Evolutionary conservation across 2,329 filamentous ascomycete genomes (phyloP).

Genomic region (Epichloe amarillans): DNA sequence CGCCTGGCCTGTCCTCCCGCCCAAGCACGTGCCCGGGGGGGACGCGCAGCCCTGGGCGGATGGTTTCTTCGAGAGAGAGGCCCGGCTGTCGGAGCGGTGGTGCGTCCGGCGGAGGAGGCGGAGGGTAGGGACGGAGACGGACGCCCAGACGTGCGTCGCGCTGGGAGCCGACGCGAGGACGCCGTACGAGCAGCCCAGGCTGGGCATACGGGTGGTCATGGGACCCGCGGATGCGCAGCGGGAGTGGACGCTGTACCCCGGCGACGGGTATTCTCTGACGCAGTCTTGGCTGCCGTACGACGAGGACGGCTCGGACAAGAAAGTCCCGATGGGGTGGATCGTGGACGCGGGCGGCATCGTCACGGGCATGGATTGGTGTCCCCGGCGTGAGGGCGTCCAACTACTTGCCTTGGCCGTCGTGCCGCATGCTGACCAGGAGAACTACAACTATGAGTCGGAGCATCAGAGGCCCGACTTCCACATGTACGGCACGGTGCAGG

Average conservation of each 20-base stretch:
- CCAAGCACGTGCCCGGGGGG: slow-evolving; percentile 15
- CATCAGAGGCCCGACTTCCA: slow-evolving; percentile 24
- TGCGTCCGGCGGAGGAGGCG: slow-evolving; percentile 13
- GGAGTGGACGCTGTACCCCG: slow-evolving; percentile 17
- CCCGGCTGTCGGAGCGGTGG: slow-evolving; percentile 19
- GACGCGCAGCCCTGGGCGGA: slow-evolving; percentile 28
- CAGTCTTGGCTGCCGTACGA: slow-evolving; percentile 18
- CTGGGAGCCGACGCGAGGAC: slow-evolving; percentile 13
- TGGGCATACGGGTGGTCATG: slow-evolving; percentile 20
- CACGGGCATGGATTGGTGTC: slow-evolving; percentile 39
- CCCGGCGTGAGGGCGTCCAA: slow-evolving; percentile 25
- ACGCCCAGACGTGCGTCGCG: slow-evolving; percentile 4
- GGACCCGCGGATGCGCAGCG: slow-evolving; percentile 18
- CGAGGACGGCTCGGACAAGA: slow-evolving; percentile 11
- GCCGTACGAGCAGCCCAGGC: slow-evolving; percentile 15
- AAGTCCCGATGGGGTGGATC: slow-evolving; percentile 33
- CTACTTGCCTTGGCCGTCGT: slow-evolving; percentile 38
- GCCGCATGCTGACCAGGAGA: slow-evolving; percentile 36
- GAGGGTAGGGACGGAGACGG: slow-evolving; percentile 8
- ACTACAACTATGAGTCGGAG: slow-evolving; percentile 25
- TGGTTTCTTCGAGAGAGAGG: slow-evolving; percentile 20
- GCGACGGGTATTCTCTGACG: slow-evolving; percentile 14
- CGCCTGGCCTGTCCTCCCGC: slow-evolving; percentile 26
- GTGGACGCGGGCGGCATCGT: slow-evolving; percentile 41
- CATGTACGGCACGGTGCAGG: slow-evolving; percentile 34